phyloP scores from a whole-genome alignment of 441 rosid genomes.

The Populus hybrid region DNA sequence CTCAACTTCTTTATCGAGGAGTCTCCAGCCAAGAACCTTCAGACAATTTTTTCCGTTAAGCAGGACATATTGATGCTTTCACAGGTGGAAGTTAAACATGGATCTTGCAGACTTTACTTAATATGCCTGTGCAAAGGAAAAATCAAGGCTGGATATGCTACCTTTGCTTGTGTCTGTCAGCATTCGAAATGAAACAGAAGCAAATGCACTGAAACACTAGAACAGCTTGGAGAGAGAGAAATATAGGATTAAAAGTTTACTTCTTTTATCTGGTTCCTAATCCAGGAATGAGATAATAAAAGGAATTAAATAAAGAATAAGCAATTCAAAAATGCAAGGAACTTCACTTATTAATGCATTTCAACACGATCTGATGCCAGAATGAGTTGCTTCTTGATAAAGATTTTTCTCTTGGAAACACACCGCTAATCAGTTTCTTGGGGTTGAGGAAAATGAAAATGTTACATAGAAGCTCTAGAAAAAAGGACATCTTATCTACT shows the following conservation, averaged over 20 bases:
- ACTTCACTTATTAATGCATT: background rate
- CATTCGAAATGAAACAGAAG: background rate
- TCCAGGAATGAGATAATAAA: no score
- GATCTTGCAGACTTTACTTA: background rate
- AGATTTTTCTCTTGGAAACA: background rate
- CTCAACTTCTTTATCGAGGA: slow-evolving; percentile 67
- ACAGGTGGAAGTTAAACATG: background rate
- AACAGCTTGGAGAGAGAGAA: background rate
- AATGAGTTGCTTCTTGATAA: background rate
- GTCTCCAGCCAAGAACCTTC: slow-evolving; percentile 90
- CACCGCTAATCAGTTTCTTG: background rate
- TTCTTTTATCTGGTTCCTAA: background rate
- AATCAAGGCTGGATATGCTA: background rate
- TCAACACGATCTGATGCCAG: background rate
- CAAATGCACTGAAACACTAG: background rate
- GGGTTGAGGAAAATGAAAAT: background rate
- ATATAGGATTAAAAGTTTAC: background rate
- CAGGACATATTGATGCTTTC: background rate
- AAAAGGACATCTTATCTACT: background rate
- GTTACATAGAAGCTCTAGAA: background rate
- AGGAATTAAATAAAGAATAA: background rate
- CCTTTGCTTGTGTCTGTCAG: background rate
- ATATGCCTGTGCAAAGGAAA: background rate
- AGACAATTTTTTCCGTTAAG: background rate
- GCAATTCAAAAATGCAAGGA: background rate